Base-by-base conservation (phyloP, 345 rosid genomes). In the Salix koriyanagi region DNA sequence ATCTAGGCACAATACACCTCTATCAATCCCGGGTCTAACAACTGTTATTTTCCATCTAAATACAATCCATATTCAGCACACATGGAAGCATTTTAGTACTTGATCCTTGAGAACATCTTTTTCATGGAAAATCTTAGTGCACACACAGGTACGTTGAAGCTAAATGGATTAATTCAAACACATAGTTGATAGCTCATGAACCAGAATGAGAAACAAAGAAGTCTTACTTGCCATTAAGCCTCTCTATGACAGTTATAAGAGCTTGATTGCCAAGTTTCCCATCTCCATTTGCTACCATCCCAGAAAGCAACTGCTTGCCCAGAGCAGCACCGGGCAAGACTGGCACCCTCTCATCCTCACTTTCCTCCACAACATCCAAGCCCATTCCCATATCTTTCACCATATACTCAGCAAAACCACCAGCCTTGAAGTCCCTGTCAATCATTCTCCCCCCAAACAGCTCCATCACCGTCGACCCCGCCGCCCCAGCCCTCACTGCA, bases 301-400 rank as follows among this genome's bases (percentile, higher is more conserved):
- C 91, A 5, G 87, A 71, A 79, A 92, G 90, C 80, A 92, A 61
- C 81, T 92, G 97, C 83, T 94, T 94, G 37, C 83, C 77, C 86
- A 92, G 48, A 54, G 95, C 91, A 79, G 97, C 90, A 0, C 97
- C 94, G 2, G 94, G 92, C 87, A 88, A 69, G 6, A 87, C 85
- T 14, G 58, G 81, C 26, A 80, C 86, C 44, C 78, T 83, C 56
- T 76, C 82, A 60, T 74, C 87, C 21, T 83, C 91, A 1, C 71
- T 82, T 56, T 80, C 90, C 81, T 89, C 89, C 60, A 84, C 85
- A 21, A 79, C 78, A 83, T 88, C 84, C 69, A 86, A 87, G 6
- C 94, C 94, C 91, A 92, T 88, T 10, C 95, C 97, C 86, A 91
- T 79, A 79, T 94, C 98, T 86, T 94, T 94, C 77, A 92, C 94